These are phyloP conservation scores for Acorus calamus DNA, from an alignment of 106 monocot species.

Conservation along the genomic window DNA sequence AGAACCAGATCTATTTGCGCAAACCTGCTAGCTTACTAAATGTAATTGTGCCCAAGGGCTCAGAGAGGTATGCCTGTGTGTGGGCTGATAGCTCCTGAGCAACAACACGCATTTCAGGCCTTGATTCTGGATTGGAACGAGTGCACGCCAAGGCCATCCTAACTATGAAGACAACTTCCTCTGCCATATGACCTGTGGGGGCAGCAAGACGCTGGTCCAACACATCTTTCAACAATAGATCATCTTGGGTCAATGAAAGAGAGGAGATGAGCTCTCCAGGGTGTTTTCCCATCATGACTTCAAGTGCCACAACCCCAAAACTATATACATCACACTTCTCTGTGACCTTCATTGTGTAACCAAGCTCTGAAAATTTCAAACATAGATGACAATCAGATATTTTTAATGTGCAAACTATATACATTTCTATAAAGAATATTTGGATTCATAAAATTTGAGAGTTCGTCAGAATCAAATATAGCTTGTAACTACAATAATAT, in stretches of 20 bases:
- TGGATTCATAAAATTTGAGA: too few species aligned
- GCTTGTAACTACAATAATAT: too few species aligned
- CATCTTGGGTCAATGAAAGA: slow-evolving; percentile 7
- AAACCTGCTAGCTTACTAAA: slow-evolving; percentile 33
- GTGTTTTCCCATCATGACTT: slow-evolving; percentile 28
- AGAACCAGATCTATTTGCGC: slow-evolving; percentile 9
- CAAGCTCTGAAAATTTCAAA: slow-evolving; percentile 22
- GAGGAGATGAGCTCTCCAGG: slow-evolving; percentile 27
- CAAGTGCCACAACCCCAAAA: slow-evolving; percentile 29
- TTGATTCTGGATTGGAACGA: slow-evolving; percentile 16
- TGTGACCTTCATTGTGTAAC: slow-evolving; percentile 28
- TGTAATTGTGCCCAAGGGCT: slow-evolving; percentile 36
- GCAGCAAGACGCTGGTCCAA: slow-evolving; percentile 50
- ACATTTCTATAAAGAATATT: too few species aligned
- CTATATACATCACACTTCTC: slow-evolving; percentile 36
- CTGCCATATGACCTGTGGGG: slow-evolving; percentile 50
- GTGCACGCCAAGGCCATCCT: slow-evolving; percentile 45
- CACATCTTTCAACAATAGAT: slow-evolving; percentile 33
- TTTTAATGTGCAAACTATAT: too few species aligned
- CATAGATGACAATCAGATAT: too few species aligned
- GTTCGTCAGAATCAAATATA: too few species aligned
- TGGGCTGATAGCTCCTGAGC: slow-evolving; percentile 63
- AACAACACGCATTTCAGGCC: slow-evolving; percentile 53
- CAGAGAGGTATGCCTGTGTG: slow-evolving; percentile 25
- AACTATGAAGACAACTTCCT: slow-evolving; percentile 55